Percentiles rank a stretch among this genome's conserved stretches.
These are phyloP conservation scores for Antrodiella citrinella DNA, from an alignment of 768 basidiomycete genomes.

Conservation along the genomic window DNA sequence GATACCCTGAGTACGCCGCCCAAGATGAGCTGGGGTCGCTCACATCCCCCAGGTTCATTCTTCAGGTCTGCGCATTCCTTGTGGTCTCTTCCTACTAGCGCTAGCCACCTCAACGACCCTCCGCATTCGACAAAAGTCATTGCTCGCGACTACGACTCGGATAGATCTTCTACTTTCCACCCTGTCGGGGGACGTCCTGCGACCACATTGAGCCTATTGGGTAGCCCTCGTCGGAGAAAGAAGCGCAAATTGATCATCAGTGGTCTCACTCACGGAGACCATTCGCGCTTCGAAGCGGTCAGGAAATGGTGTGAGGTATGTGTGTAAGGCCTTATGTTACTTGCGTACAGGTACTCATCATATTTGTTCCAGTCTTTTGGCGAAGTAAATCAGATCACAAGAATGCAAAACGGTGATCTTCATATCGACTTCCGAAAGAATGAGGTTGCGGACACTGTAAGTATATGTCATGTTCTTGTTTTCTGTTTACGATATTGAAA, in stretches of 20 bases:
- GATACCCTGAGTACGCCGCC: neutral
- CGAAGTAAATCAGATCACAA: conserved; percentile 61
- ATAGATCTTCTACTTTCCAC: conserved; percentile 24
- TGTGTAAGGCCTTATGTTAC: conserved; percentile 49
- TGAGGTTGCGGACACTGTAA: conserved; percentile 75
- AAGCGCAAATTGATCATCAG: conserved; percentile 52
- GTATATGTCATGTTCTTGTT: conserved; percentile 16
- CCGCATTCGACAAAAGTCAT: conserved; percentile 23
- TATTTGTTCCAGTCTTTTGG: conserved; percentile 53
- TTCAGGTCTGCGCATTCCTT: conserved; percentile 26
- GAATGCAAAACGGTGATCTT: conserved; percentile 73
- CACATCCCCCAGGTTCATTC: conserved; percentile 27
- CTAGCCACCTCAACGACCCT: conserved; percentile 32
- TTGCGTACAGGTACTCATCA: conserved; percentile 1
- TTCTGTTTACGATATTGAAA: neutral
- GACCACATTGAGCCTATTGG: conserved; percentile 16
- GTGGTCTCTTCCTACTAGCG: conserved; percentile 31
- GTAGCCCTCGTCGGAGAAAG: conserved; percentile 39
- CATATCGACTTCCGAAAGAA: conserved; percentile 66
- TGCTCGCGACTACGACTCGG: conserved; percentile 19
- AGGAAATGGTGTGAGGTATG: conserved; percentile 73
- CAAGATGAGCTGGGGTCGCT: conserved; percentile 12
- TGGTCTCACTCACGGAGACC: conserved; percentile 55
- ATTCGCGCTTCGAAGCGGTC: conserved; percentile 55
- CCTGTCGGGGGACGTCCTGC: conserved; percentile 19